These are phyloP conservation scores for Pseudogymnoascus pannorum DNA, from an alignment of 2,329 filamentous ascomycete species.

Conservation along the genomic window DNA sequence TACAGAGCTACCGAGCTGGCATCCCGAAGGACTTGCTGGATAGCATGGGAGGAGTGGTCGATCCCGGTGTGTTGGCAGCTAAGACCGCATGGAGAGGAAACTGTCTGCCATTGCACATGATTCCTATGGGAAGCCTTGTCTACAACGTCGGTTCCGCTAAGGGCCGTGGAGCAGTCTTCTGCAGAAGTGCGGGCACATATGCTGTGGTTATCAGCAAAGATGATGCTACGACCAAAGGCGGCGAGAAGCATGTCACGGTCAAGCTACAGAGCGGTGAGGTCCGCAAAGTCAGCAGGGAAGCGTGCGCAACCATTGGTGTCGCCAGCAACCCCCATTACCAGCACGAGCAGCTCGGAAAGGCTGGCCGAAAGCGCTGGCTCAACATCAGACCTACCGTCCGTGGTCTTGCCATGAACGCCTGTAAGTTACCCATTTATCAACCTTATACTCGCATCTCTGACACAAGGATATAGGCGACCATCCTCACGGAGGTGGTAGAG, in stretches of 20 bases:
- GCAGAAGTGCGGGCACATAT: slow-evolving; percentile 88
- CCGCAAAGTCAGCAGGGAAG: slow-evolving; percentile 80
- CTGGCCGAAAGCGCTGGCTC: slow-evolving; percentile 85
- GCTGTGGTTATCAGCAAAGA: slow-evolving; percentile 86
- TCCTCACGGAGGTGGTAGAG: slow-evolving; percentile 96
- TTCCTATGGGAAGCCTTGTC: slow-evolving; percentile 86
- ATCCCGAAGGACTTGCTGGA: slow-evolving; percentile 81
- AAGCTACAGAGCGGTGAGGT: slow-evolving; percentile 89
- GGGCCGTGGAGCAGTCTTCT: slow-evolving; percentile 77
- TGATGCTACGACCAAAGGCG: slow-evolving; percentile 58
- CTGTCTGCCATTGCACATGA: slow-evolving; percentile 90
- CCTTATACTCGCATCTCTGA: slow-evolving; percentile 21
- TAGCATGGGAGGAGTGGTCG: slow-evolving; percentile 86
- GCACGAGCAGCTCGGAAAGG: slow-evolving; percentile 87
- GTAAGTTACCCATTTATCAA: slow-evolving; percentile 39
- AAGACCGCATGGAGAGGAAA: slow-evolving; percentile 93
- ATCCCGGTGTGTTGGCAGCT: slow-evolving; percentile 91
- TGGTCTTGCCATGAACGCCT: slow-evolving; percentile 97
- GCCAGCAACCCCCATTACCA: slow-evolving; percentile 91
- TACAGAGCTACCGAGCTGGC: slow-evolving; percentile 86
- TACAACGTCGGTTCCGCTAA: slow-evolving; percentile 79
- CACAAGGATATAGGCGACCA: slow-evolving; percentile 60
- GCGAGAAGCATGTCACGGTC: slow-evolving; percentile 73
- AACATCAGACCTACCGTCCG: slow-evolving; percentile 92
- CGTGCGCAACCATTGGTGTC: slow-evolving; percentile 88